A percentile compares a stretch with the other conserved stretches of the same genome.
Evolutionary conservation across 768 basidiomycete species (phyloP).

Genomic region (Leccinum subtestaceum): DNA sequence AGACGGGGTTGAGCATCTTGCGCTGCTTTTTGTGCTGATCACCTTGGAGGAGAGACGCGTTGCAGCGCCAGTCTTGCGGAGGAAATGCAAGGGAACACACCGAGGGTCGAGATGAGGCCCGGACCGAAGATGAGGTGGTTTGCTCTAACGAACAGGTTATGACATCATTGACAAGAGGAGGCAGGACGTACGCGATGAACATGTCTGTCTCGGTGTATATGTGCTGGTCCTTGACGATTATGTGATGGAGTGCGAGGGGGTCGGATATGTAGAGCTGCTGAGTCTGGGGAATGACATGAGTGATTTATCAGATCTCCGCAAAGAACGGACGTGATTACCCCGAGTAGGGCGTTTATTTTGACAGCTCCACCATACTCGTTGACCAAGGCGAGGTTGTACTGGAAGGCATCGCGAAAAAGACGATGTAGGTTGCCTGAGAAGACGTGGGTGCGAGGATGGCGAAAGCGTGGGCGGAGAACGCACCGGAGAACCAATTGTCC

Average conservation of each 20-base stretch:
- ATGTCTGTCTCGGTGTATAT: constrained; percentile 37
- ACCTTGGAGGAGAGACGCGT: constrained; percentile 9
- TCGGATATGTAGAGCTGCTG: constrained; percentile 37
- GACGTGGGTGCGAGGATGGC: neutral
- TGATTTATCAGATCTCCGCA: neutral
- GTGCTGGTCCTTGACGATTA: constrained; percentile 37
- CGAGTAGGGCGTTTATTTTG: constrained; percentile 35
- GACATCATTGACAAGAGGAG: neutral
- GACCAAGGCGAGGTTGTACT: constrained; percentile 31
- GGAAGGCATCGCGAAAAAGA: constrained; percentile 33
- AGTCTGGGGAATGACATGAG: constrained; percentile 11
- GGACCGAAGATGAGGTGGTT: constrained; percentile 36
- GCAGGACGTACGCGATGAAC: constrained; percentile 30
- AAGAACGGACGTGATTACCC: constrained; percentile 20
- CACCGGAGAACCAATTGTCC: constrained; percentile 38
- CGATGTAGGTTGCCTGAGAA: constrained; percentile 31
- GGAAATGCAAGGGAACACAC: constrained; percentile 16
- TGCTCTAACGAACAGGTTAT: constrained; percentile 12
- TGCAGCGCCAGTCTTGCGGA: too few relatives aligned
- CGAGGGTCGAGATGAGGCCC: constrained; percentile 38
- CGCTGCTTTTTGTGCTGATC: constrained; percentile 33
- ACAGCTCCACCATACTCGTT: constrained; percentile 34
- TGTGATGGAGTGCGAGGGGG: constrained; percentile 37
- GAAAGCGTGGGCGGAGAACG: neutral
- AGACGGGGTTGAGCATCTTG: constrained; percentile 35